Conservation (phyloP, 495 filamentous ascomycete species). For the Peziza echinospora region DNA sequence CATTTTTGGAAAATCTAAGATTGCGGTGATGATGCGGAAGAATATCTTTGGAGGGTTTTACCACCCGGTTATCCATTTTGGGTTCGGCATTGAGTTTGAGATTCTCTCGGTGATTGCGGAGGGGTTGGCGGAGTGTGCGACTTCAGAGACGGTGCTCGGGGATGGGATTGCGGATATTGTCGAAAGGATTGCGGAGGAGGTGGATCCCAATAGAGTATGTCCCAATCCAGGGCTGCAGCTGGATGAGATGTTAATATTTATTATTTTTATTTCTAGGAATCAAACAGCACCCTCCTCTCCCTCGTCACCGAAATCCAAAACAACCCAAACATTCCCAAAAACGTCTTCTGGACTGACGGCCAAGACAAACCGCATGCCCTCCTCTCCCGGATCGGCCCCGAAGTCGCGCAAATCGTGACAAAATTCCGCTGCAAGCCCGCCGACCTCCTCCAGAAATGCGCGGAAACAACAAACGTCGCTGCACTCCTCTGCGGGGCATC, state of each 20-base stretch:
- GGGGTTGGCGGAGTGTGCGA: conserved; percentile 51
- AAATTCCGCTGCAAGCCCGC: conserved; percentile 38
- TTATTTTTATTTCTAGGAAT: background rate
- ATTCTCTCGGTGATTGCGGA: conserved; percentile 67
- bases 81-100: conserved; percentile 59
- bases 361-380: conserved; percentile 49
- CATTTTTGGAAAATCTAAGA: too few species aligned
- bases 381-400: conserved; percentile 34
- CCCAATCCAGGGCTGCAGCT: background rate
- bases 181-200: conserved; percentile 30
- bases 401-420: conserved; percentile 37
- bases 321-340: conserved; percentile 31
- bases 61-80: conserved; percentile 68
- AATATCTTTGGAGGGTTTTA: too few species aligned
- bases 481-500: conserved; percentile 43
- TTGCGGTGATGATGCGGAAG: conserved; percentile 9
- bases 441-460: conserved; percentile 41
- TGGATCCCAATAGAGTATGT: background rate
- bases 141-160: conserved; percentile 33
- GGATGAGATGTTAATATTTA: background rate
- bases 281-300: conserved; percentile 25
- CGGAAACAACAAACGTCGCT: conserved; percentile 53
- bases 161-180: conserved; percentile 27
- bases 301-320: conserved; percentile 36
- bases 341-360: conserved; percentile 29